Conservation (phyloP, 2,329 filamentous ascomycete genomes). For the Coniochaeta sp. region DNA sequence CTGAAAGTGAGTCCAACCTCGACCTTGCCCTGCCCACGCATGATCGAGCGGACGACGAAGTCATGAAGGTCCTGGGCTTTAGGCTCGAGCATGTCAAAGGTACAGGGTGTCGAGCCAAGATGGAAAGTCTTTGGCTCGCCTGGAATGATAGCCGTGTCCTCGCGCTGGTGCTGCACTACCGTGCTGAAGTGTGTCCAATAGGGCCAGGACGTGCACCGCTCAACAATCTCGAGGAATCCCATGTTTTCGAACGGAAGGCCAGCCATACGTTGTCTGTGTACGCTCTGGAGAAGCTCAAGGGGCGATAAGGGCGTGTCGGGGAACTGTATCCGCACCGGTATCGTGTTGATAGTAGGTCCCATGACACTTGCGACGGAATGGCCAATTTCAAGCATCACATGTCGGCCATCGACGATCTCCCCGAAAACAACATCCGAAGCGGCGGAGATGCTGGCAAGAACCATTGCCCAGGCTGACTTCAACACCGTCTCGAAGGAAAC, state of each 20-base stretch:
- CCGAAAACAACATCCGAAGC: constrained; percentile 49
- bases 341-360: constrained; percentile 35
- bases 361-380: constrained; percentile 50
- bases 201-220: constrained; percentile 46
- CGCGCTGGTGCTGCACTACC: constrained; percentile 42
- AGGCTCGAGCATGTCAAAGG: constrained; percentile 32
- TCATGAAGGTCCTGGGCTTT: constrained; percentile 34
- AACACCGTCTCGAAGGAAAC: constrained; percentile 45
- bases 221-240: constrained; percentile 42
- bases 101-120: constrained; percentile 37
- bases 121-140: constrained; percentile 31
- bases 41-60: constrained; percentile 35
- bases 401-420: constrained; percentile 41
- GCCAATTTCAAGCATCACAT: constrained; percentile 29
- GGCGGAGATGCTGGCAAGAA: constrained; percentile 41
- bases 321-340: constrained; percentile 42
- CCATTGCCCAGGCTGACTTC: constrained; percentile 51
- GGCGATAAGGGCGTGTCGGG: constrained; percentile 35
- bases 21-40: constrained; percentile 25
- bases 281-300: constrained; percentile 37
- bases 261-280: constrained; percentile 41
- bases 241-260: constrained; percentile 43
- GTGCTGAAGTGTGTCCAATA: constrained; percentile 47
- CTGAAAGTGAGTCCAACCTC: constrained; percentile 38
- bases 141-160: constrained; percentile 26